phyloP scores from a whole-genome alignment of 169 alveolate species.

The Condylostoma magnum region DNA sequence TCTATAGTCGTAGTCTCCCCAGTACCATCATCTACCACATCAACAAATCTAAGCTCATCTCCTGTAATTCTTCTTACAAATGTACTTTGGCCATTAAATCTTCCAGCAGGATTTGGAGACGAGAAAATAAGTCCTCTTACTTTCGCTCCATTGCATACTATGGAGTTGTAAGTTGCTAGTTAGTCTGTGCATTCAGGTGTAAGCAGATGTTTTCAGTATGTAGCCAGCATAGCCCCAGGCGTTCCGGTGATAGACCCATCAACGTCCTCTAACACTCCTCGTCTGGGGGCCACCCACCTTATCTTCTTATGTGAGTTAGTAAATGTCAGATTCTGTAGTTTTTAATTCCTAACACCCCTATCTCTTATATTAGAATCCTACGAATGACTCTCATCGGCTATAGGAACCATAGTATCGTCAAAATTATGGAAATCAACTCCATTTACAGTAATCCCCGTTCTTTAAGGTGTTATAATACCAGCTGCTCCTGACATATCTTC shows the following conservation, averaged over 20 bases:
- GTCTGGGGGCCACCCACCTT: neutral
- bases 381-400: slow-evolving; percentile 62
- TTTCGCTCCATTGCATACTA: slow-evolving; percentile 13
- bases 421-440: slow-evolving; percentile 36
- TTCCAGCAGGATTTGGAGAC: too few species aligned
- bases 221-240: neutral
- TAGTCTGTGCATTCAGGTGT: slow-evolving; percentile 17
- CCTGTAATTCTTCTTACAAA: too few species aligned
- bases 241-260: slow-evolving; percentile 7
- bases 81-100: too few species aligned
- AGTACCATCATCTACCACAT: too few species aligned
- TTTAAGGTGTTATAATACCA: slow-evolving; percentile 62
- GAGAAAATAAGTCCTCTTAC: too few species aligned
- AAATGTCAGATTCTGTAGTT: slow-evolving; percentile 20
- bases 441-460: slow-evolving; percentile 52
- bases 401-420: slow-evolving; percentile 29
- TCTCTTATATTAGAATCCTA: slow-evolving; percentile 38
- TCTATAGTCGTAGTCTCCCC: too few species aligned
- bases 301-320: slow-evolving; percentile 24
- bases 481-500: slow-evolving; percentile 25
- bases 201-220: slow-evolving; percentile 7
- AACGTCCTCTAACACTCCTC: neutral
- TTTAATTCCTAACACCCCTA: slow-evolving; percentile 44
- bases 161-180: neutral
- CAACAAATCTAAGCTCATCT: too few species aligned